These are phyloP conservation scores for Chloromonas sp. DNA, from an alignment of 163 green algal species.

Conservation along the genomic window DNA sequence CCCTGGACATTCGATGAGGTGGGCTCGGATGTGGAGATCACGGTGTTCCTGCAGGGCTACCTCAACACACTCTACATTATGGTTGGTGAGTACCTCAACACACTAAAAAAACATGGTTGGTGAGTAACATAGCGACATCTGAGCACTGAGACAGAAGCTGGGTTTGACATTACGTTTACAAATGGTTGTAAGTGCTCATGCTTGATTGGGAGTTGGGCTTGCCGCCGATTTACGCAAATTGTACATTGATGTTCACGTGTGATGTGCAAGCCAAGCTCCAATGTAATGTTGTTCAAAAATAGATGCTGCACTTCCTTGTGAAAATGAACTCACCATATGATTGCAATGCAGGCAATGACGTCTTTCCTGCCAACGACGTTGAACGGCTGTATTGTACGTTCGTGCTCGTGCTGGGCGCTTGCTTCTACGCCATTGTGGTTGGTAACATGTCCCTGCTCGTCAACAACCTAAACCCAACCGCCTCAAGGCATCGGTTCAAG, in stretches of 20 bases:
- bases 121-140: neutral
- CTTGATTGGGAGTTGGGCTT: no score
- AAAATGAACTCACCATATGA: neutral
- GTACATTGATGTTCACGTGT: neutral
- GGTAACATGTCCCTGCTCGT: slow-evolving; percentile 59
- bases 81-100: slow-evolving; percentile 23
- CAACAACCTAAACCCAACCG: slow-evolving; percentile 57
- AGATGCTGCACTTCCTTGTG: neutral
- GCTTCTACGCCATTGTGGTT: slow-evolving; percentile 61
- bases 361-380: slow-evolving; percentile 46
- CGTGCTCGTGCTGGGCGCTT: slow-evolving; percentile 47
- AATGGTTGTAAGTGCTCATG: neutral
- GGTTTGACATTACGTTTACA: neutral
- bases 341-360: slow-evolving; percentile 38
- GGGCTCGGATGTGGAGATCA: slow-evolving; percentile 4
- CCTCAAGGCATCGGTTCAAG: slow-evolving; percentile 49
- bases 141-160: neutral
- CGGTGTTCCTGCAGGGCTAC: slow-evolving; percentile 23
- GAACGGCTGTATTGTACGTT: slow-evolving; percentile 34
- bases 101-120: neutral
- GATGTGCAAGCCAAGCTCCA: neutral
- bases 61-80: slow-evolving; percentile 48
- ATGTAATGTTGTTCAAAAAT: neutral
- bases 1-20: slow-evolving; percentile 20
- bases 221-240: no score